Conservation (phyloP, 2,329 filamentous ascomycete species). For the Neurospora sp. region DNA sequence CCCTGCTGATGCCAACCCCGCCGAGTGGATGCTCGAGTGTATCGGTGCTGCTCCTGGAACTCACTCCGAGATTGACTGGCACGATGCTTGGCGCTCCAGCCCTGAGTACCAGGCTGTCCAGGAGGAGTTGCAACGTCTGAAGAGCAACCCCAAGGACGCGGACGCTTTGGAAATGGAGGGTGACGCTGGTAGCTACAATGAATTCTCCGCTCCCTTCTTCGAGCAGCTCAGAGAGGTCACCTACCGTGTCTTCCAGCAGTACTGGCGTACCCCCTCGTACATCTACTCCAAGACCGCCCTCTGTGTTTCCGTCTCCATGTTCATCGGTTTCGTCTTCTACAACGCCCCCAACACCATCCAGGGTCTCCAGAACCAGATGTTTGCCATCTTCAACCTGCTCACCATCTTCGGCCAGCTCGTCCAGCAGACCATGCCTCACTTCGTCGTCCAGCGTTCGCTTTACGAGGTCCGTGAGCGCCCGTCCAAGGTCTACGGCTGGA, state of each 20-base stretch:
- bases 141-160: slow-evolving; percentile 33
- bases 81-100: slow-evolving; percentile 49
- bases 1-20: slow-evolving; percentile 62
- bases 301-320: slow-evolving; percentile 56
- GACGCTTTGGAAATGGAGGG: slow-evolving; percentile 25
- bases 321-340: slow-evolving; percentile 77
- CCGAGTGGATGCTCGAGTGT: slow-evolving; percentile 67
- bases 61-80: slow-evolving; percentile 55
- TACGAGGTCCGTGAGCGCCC: slow-evolving; percentile 82
- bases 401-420: slow-evolving; percentile 74
- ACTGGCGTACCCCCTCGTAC: slow-evolving; percentile 83
- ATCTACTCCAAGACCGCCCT: slow-evolving; percentile 75
- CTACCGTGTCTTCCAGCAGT: slow-evolving; percentile 75
- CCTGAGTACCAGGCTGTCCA: slow-evolving; percentile 47
- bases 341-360: slow-evolving; percentile 61
- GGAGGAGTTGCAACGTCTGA: slow-evolving; percentile 47
- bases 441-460: slow-evolving; percentile 69
- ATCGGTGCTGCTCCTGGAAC: slow-evolving; percentile 56
- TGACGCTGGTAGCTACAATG: slow-evolving; percentile 45
- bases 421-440: slow-evolving; percentile 78
- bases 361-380: slow-evolving; percentile 79
- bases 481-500: slow-evolving; percentile 77
- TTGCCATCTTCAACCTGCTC: slow-evolving; percentile 73
- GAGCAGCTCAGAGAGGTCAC: slow-evolving; percentile 59
- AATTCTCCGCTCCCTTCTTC: slow-evolving; percentile 71